Evolutionary conservation across 371 early-diverging fungal genomes (phyloP), one percentile per base, ranked within the genome.

Genomic region (Mucor mucedo): DNA sequence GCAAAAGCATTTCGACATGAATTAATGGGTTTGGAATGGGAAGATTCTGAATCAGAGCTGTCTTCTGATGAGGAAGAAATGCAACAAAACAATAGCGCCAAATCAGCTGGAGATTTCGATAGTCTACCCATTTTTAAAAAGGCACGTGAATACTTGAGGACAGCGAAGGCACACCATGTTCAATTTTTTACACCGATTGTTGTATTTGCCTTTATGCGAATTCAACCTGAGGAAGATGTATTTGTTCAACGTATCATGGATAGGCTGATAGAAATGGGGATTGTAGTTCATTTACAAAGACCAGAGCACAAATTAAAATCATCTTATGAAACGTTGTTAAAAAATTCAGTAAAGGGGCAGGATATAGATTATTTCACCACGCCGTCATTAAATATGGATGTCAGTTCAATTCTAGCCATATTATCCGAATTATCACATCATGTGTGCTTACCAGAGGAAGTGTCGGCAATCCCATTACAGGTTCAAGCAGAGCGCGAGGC

Each of bases 171-270:
- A 6, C 77, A 85, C 55, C 79, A 72, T 14, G 68, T 83, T 27
- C 86, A 86, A 56, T 88, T 76, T 60, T 63, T 64, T 16, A 65
- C 69, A 21, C 88, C 88, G 0, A 53, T 59, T 16, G 82, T 88
- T 13, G 83, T 85, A 3, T 82, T 84, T 76, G 82, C 77, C 13
- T 88, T 88, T 59, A 75, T 80, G 76, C 78, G 85, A 7, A 63
- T 77, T 16, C 48, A 58, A 27, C 62, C 60, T 2, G 65, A 73
- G 1, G 61, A 77, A 9, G 80, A 83, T 27, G 55, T 61, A 1
- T 74, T 71, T 57, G 75, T 84, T 10, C 66, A 71, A 39, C 68
- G 69, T 21, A 76, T 85, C 27, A 59, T 79, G 55, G 65, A 72
- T 45, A 68, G 54, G 29, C 52, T 85, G 29, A 32, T 44, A 5